Percentiles rank a stretch among this genome's conserved stretches.
phyloP scores from a whole-genome alignment of 2,329 filamentous ascomycete genomes.

The Gremmenia infestans region DNA sequence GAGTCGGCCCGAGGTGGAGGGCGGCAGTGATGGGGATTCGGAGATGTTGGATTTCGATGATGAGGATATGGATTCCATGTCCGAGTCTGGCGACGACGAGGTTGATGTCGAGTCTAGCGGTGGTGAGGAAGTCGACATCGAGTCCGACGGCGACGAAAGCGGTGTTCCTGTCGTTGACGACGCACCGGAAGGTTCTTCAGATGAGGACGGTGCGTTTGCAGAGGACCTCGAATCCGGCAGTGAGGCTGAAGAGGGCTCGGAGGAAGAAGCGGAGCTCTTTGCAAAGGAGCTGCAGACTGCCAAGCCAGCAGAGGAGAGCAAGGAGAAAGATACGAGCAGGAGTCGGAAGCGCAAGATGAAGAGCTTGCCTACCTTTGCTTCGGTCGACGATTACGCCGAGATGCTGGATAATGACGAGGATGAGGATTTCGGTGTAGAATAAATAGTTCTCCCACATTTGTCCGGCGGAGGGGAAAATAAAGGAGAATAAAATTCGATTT shows the following conservation, averaged over 20 bases:
- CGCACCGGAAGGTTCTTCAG: conserved; percentile 17
- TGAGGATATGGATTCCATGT: conserved; percentile 37
- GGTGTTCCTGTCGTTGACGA: conserved; percentile 27
- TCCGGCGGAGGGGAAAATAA: neutral
- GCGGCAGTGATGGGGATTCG: conserved; percentile 42
- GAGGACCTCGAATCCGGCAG: conserved; percentile 12
- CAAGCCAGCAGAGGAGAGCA: conserved; percentile 38
- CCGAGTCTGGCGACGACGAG: neutral
- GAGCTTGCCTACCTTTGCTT: conserved; percentile 87
- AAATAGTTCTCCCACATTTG: neutral
- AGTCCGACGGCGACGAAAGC: conserved; percentile 36
- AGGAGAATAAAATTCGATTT: neutral
- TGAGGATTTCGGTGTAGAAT: conserved; percentile 23
- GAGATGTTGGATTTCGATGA: conserved; percentile 51
- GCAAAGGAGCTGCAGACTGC: conserved; percentile 31
- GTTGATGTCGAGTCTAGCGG: conserved; percentile 42
- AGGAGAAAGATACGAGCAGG: conserved; percentile 37
- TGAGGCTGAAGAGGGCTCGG: conserved; percentile 44
- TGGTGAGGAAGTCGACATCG: conserved; percentile 39
- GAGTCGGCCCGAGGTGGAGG: conserved; percentile 72
- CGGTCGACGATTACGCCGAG: conserved; percentile 86
- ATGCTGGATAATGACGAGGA: conserved; percentile 71
- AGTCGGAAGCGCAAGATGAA: conserved; percentile 80
- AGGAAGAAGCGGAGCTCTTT: conserved; percentile 41
- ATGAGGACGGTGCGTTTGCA: conserved; percentile 18